Base-by-base conservation (phyloP, 2,329 filamentous ascomycete genomes). In the Sodiomyces alkalinus region DNA sequence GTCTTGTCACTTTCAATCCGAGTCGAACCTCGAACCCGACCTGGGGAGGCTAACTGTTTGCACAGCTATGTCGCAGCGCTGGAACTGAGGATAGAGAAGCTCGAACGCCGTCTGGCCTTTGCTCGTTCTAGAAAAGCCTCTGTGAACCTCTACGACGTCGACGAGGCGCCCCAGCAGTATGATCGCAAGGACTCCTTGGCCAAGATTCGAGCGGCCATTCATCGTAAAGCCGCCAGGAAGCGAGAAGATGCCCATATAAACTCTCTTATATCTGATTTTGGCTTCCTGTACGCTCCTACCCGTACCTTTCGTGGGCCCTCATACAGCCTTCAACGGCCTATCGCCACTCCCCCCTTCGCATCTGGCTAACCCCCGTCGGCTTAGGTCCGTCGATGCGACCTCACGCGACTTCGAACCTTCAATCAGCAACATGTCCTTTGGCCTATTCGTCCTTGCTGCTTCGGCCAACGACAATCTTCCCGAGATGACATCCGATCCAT, bases 361-460 rank as follows among this genome's bases (percentile, higher is more conserved):
- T 34, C 39, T 24, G 12, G 15, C 39, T 44, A 28, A 46, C 20
- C 19, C 33, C 19, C n/a, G n/a, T n/a, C n/a, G 11, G 19, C 27
- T 11, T 42, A 90, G 83, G 31, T 83, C 87, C 5, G 82, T 98
- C 45, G 92, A 93, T 57, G 86, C 90, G 17, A 94, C 86, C 0
- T 87, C 86, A 2, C 70, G 85, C 45, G 90, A 96, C 51, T 94
- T 94, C 46, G 83, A 92, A 48, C 79, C 83, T 7, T 83, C 86
- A 33, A 75, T 80, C 17, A 79, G 74, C 34, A 83, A 82, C 43
- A 92, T 93, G 68, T 93, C 85, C 1, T 94, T 94, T 62, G 82
- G 85, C 16, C 76, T 82, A 19, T 65, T 96, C 13, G 79, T 94
- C 15, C 58, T 93, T 17, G 81, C 81, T n/a, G 80, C 87, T 5